Evolutionary conservation across 1,139 yeast species (phyloP), one percentile per base, ranked within the genome.

Genomic region (Protomyces macrosporus): DNA sequence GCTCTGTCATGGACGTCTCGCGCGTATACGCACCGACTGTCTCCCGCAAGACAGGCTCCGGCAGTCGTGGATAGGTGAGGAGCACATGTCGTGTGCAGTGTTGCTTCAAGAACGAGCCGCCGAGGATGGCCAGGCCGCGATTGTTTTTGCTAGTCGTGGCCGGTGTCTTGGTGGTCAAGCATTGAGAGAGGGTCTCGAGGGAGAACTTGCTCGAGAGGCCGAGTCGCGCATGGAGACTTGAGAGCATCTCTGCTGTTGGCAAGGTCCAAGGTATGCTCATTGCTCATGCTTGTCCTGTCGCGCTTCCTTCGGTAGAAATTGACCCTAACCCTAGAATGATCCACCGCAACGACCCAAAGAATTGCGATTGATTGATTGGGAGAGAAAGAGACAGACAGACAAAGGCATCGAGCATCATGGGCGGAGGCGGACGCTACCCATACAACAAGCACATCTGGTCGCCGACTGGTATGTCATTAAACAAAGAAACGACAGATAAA

Each of bases 41-140:
- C 36, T 84, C 82, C 70, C 85, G 84, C 67, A 90, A 82, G 35
- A 91, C 86, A 10, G 84, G 81, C 70, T 87, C 82, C 37, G 99
- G 98, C 67, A 95, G 80, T 73, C 99, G 83, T 58, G 99, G 99
- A 74, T 90, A 90, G 69, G 82, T 83, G 60, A 86, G 76, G 71
- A 90, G 78, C 66, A 91, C 79, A 71, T 87, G 77, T 74, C 90
- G 96, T 40, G 88, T 81, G 2, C 86, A 86, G 72, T 89, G 87
- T 74, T 86, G 90, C 37, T 87, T 83, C 67, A 93, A 77, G 63
- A 93, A 77, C 67, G 86, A 84, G 72, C 86, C 84, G 63, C 98
- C 98, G 72, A 91, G 84, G 6, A 10, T 6, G 6, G 56, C 62
- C 14, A 58, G 62, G 10, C 56, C 16, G 3, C 56, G 56, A 30